These are phyloP conservation scores for Auricularia cornea DNA, from an alignment of 768 basidiomycete species.

Conservation along the genomic window DNA sequence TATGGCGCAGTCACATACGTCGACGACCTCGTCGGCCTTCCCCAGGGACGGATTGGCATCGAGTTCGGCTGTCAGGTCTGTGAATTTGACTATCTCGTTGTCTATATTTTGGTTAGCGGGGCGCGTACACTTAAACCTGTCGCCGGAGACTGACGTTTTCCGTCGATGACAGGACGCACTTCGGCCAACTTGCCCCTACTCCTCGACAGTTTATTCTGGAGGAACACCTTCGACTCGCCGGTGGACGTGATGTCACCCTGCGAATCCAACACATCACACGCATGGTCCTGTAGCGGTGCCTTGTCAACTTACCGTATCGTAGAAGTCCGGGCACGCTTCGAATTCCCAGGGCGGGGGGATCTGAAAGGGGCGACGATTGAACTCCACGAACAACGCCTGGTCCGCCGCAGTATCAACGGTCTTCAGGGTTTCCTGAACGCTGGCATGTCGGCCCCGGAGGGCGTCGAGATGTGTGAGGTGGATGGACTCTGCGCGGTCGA, in stretches of 20 bases:
- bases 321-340: slow-evolving; percentile 64
- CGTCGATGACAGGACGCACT: slow-evolving; percentile 43
- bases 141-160: slow-evolving; percentile 45
- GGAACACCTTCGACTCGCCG: slow-evolving; percentile 59
- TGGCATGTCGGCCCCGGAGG: slow-evolving; percentile 42
- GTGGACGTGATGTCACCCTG: slow-evolving; percentile 60
- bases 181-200: slow-evolving; percentile 58
- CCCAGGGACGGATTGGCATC: slow-evolving; percentile 42
- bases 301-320: slow-evolving; percentile 54
- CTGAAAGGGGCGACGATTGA: slow-evolving; percentile 59
- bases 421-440: slow-evolving; percentile 40
- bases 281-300: slow-evolving; percentile 3
- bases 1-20: slow-evolving; percentile 32
- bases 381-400: slow-evolving; percentile 61
- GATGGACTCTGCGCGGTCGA: slow-evolving; percentile 52
- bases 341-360: slow-evolving; percentile 62
- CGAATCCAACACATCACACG: neutral
- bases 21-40: slow-evolving; percentile 47
- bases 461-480: slow-evolving; percentile 50
- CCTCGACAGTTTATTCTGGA: slow-evolving; percentile 68
- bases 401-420: slow-evolving; percentile 52
- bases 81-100: slow-evolving; percentile 45
- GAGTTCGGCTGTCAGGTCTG: slow-evolving; percentile 39
- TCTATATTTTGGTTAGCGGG: slow-evolving; percentile 28
- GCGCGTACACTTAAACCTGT: neutral